Base-by-base conservation (phyloP, 345 rosid genomes). In the Bruguiera sexangula region DNA sequence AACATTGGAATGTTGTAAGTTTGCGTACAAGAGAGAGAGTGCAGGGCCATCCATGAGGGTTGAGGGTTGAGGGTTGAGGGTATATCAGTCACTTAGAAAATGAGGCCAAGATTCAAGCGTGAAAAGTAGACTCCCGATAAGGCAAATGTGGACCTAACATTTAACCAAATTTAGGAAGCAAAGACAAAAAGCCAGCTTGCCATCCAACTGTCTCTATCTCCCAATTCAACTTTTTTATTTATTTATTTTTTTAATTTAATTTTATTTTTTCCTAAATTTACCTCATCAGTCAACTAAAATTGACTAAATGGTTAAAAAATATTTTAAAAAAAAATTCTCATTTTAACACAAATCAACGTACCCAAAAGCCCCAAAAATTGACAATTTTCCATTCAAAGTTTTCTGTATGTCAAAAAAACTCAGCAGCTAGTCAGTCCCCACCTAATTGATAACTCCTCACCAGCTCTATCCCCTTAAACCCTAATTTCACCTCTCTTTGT, bases 161-260 rank as follows among this genome's bases (percentile, higher is more conserved):
- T 51, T 66, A 70, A 62, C 73, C 70, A 69, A 74, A 69, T 61
- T 65, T 69, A 70, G 75, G 60, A 65, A 64, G 26, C 68, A 54
- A 15, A 37, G 64, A 68, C 50, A 43, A 69, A 81, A 59, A 52
- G 3, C 64, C 63, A 63, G 36, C 72, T 71, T 74, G 69, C 56
- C 65, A 55, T 43, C 65, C 13, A 27, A n/a, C 52, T 27, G 59
- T 51, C 24, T 20, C 65, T 65, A 24, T 70, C 63, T 19, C 50
- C 50, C 39, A 4, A 43, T 24, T 58, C 60, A 29, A 39, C 57
- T 59, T 18, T 73, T 54, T 31, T 61, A 48, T 62, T 26, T 9
- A 0, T 10, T 2, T n/a, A n/a, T n/a, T 39, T 1, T 39, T 73
- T 55, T 36, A 57, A 63, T 20, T 76, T 48, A 30, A 57, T 54